Evolutionary conservation across 1,139 yeast genomes (phyloP).

Genomic region (Diutina mesorugosa): DNA sequence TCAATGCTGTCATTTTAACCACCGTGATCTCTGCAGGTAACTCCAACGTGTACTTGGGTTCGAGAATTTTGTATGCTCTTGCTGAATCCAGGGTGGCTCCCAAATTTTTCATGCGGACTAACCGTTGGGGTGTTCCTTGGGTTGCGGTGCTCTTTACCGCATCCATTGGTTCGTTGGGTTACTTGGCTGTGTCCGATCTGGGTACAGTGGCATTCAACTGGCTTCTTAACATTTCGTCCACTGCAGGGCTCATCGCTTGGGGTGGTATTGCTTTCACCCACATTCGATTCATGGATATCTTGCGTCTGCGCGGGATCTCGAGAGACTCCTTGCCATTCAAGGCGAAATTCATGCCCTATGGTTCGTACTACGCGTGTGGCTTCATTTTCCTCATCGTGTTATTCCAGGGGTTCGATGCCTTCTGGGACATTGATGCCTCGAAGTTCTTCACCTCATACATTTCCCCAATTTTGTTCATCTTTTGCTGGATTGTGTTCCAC

Average conservation of each 20-base stretch:
- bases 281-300: constrained; percentile 7
- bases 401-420: not conserved
- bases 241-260: constrained; percentile 15
- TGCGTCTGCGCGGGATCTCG: not conserved
- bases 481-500: constrained; percentile 1
- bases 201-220: constrained; percentile 18
- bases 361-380: not conserved
- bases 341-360: not conserved
- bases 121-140: constrained; percentile 31
- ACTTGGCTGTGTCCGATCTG: constrained; percentile 25
- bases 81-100: constrained; percentile 40
- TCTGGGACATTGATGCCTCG: not conserved
- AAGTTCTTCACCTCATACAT: not conserved
- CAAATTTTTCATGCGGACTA: constrained; percentile 24
- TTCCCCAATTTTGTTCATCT: not conserved
- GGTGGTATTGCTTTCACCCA: constrained; percentile 18
- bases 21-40: constrained; percentile 45
- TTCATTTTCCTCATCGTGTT: not conserved
- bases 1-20: constrained; percentile 36
- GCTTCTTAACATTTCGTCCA: constrained; percentile 18
- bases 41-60: constrained; percentile 24
- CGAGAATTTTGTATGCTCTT: constrained; percentile 33
- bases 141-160: constrained; percentile 26
- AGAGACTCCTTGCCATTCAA: constrained; percentile 1
- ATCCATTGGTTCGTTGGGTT: constrained; percentile 18